Conservation (phyloP, 208 protist genomes). For the Acanthamoeba culbertsoni region DNA sequence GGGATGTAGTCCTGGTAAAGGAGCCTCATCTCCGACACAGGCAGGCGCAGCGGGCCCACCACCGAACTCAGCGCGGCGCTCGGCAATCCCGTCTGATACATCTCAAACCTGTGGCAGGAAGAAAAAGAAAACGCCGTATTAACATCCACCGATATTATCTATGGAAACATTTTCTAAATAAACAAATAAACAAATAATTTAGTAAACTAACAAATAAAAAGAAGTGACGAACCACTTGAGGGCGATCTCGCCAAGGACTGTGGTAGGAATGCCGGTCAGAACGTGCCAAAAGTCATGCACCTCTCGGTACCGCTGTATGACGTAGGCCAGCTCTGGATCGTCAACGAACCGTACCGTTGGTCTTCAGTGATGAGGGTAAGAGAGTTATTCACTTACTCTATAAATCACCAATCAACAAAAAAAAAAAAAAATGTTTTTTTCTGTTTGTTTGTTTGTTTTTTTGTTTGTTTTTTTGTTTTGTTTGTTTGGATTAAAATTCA, state of each 20-base stretch:
- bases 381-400: neutral
- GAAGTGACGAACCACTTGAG: constrained; percentile 67
- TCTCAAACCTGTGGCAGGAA: constrained; percentile 79
- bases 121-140: too few relatives aligned
- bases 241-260: constrained; percentile 73
- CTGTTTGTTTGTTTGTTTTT: too few relatives aligned
- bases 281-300: constrained; percentile 86
- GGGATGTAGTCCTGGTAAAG: constrained; percentile 63
- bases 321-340: constrained; percentile 81
- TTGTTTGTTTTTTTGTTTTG: too few relatives aligned
- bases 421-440: too few relatives aligned
- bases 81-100: constrained; percentile 80
- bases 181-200: too few relatives aligned
- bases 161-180: too few relatives aligned
- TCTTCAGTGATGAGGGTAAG: neutral
- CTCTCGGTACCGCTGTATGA: constrained; percentile 82
- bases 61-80: constrained; percentile 66
- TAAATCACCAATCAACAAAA: neutral
- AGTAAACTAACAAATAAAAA: neutral
- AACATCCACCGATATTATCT: neutral
- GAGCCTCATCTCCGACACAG: neutral
- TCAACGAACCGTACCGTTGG: constrained; percentile 81
- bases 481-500: too few relatives aligned
- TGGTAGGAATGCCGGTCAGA: constrained; percentile 59
- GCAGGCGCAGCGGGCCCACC: constrained; percentile 70